These are phyloP conservation scores for Nasturtium officinale DNA, from an alignment of 345 rosid species.

Conservation along the genomic window DNA sequence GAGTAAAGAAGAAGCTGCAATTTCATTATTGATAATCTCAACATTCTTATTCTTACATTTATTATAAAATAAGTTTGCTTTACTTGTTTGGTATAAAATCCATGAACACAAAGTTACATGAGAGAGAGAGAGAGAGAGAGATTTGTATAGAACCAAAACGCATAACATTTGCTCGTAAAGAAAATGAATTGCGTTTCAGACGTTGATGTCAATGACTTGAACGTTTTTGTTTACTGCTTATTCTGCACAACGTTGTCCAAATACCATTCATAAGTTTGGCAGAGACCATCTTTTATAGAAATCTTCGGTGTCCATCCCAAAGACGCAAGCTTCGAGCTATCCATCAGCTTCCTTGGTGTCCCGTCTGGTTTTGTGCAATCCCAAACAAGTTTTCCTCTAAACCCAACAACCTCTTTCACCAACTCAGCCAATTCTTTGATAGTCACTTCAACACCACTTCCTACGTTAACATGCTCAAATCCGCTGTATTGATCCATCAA, in stretches of 20 bases:
- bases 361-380: conserved; percentile 85
- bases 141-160: conserved; percentile 5
- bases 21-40: conserved; percentile 26
- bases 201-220: not conserved
- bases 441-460: conserved; percentile 88
- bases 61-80: conserved; percentile 1
- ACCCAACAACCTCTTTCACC: conserved; percentile 90
- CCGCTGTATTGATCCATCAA: conserved; percentile 81
- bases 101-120: conserved; percentile 14
- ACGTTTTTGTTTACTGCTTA: not conserved
- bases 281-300: conserved; percentile 73
- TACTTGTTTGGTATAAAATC: not conserved
- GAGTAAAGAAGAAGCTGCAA: not conserved
- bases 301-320: conserved; percentile 87
- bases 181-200: not conserved
- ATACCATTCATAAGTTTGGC: conserved; percentile 87
- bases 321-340: conserved; percentile 71
- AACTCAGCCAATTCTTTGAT: conserved; percentile 91
- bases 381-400: conserved; percentile 84
- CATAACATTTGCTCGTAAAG: not conserved
- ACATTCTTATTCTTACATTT: conserved; percentile 4
- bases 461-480: conserved; percentile 81
- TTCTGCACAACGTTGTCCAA: conserved; percentile 62
- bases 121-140: conserved; percentile 8
- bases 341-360: conserved; percentile 96